These are phyloP conservation scores for Clitoria ternatea DNA, from an alignment of 306 rosid genomes.

Conservation along the genomic window DNA sequence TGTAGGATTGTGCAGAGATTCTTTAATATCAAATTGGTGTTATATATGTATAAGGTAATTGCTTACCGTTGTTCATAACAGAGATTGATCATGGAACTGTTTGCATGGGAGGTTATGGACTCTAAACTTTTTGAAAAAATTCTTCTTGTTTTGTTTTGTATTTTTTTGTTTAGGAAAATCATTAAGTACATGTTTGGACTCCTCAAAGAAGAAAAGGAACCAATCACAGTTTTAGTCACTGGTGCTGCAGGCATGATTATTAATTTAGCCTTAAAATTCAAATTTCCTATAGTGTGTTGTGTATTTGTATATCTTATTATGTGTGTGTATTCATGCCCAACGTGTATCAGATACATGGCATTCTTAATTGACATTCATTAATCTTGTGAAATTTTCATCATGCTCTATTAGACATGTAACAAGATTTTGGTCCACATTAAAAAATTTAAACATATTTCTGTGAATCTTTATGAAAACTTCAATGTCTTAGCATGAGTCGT, in stretches of 20 bases:
- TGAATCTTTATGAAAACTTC: background rate
- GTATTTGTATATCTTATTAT: background rate
- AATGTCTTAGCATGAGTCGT: background rate
- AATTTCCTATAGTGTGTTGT: background rate
- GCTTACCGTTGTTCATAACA: too few relatives aligned
- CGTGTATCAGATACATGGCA: background rate
- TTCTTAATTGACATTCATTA: background rate
- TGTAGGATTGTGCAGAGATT: too few relatives aligned
- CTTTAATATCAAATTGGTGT: too few relatives aligned
- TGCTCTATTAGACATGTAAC: background rate
- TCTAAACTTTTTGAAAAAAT: constrained; percentile 38
- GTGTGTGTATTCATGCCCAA: background rate
- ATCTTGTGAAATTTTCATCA: background rate
- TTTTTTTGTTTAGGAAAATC: constrained; percentile 64
- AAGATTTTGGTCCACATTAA: background rate
- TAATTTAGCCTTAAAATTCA: background rate
- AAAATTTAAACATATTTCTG: background rate
- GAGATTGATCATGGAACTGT: too few relatives aligned
- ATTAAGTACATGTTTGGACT: constrained; percentile 63
- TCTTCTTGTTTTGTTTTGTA: constrained; percentile 40
- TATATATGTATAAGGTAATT: too few relatives aligned
- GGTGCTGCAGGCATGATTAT: constrained; percentile 78
- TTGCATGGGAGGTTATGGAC: too few relatives aligned
- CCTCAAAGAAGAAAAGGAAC: constrained; percentile 56
- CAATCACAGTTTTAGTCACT: constrained; percentile 64